These are phyloP conservation scores for Boletus vermiculosoides DNA, from an alignment of 768 basidiomycete species.

Conservation along the genomic window DNA sequence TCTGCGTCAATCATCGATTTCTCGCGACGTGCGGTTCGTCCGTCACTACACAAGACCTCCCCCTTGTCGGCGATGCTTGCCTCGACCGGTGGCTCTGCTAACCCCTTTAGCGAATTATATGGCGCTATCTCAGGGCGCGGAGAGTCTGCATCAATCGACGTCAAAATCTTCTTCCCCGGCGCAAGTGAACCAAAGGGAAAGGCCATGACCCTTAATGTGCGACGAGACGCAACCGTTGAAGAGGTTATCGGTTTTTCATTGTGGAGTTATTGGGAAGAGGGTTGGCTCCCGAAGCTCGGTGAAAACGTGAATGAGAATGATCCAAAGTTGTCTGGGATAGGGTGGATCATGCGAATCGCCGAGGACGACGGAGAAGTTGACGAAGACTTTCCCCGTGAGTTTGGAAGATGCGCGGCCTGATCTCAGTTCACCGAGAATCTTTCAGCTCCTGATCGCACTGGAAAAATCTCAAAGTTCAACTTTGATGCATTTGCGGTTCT, in stretches of 20 bases:
- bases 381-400: constrained; percentile 95
- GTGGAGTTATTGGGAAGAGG: constrained; percentile 92
- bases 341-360: constrained; percentile 91
- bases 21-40: constrained; percentile 47
- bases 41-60: constrained; percentile 50
- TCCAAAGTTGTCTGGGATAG: constrained; percentile 69
- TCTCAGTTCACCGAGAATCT: not conserved
- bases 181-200: constrained; percentile 59
- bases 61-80: constrained; percentile 75
- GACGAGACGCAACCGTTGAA: constrained; percentile 88
- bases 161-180: constrained; percentile 85
- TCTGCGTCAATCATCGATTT: constrained; percentile 42
- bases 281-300: constrained; percentile 73
- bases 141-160: constrained; percentile 56
- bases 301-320: constrained; percentile 64
- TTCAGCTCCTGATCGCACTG: constrained; percentile 86
- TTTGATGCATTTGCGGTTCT: constrained; percentile 88
- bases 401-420: not conserved
- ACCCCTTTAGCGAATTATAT: constrained; percentile 88
- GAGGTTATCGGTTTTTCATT: constrained; percentile 93
- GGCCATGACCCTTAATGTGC: constrained; percentile 69
- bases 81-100: constrained; percentile 57
- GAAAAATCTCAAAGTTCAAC: constrained; percentile 84
- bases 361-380: constrained; percentile 99
- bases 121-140: constrained; percentile 80